Evolutionary conservation across 805 yeast species (phyloP).

Genomic region (Hanseniaspora mollemarum): DNA sequence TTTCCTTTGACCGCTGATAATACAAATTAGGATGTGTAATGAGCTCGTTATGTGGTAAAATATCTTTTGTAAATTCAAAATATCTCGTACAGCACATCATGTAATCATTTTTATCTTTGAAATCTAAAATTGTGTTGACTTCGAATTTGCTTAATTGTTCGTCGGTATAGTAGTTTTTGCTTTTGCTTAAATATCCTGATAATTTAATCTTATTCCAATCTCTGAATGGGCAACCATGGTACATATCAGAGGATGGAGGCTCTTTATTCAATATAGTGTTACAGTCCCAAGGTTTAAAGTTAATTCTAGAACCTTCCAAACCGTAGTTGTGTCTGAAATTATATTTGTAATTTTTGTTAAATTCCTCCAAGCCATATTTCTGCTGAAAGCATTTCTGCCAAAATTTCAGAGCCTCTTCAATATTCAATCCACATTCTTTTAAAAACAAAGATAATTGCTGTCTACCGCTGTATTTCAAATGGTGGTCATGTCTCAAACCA

Average conservation of each 20-base stretch:
- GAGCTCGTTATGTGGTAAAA: constrained; percentile 42
- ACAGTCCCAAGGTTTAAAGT: constrained; percentile 81
- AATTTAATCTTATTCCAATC: constrained; percentile 59
- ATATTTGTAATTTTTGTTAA: constrained; percentile 80
- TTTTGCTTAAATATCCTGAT: constrained; percentile 35
- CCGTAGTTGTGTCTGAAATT: constrained; percentile 85
- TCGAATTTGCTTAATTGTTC: constrained; percentile 37
- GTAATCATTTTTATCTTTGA: constrained; percentile 56
- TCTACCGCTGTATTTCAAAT: constrained; percentile 72
- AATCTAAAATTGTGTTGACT: constrained; percentile 51
- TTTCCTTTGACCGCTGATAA: constrained; percentile 57
- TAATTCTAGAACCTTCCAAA: constrained; percentile 76
- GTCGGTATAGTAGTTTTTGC: constrained; percentile 54
- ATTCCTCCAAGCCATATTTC: constrained; percentile 55
- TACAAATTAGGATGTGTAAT: constrained; percentile 82
- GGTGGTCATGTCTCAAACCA: constrained; percentile 50
- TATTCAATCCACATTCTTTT: constrained; percentile 77
- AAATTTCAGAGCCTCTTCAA: constrained; percentile 78
- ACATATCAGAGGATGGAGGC: constrained; percentile 54
- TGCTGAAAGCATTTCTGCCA: constrained; percentile 67
- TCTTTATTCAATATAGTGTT: constrained; percentile 61
- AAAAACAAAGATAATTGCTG: constrained; percentile 75
- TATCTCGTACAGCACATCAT: constrained; percentile 85
- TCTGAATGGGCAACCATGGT: constrained; percentile 89
- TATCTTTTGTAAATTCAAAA: constrained; percentile 54